A percentile compares a stretch with the other conserved stretches of the same genome.
Conservation (phyloP, 1,139 yeast species). For the Nakaseomyces delphensis region DNA sequence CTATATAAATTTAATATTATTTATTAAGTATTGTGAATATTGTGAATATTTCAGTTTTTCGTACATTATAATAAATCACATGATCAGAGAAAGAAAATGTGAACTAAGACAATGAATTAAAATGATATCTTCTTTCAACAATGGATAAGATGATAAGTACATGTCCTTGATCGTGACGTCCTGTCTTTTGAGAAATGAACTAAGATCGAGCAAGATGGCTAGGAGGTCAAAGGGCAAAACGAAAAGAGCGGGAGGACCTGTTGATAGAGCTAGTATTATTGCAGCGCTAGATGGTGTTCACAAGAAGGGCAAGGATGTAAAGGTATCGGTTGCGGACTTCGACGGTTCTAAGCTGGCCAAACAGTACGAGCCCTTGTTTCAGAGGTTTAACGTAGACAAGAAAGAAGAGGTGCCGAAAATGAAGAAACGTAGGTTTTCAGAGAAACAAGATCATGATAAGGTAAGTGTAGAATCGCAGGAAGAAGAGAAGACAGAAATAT, state of each 20-base stretch:
- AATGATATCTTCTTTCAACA: no score
- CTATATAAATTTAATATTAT: no score
- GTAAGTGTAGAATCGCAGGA: background rate
- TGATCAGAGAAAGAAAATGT: no score
- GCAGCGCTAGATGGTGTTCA: background rate
- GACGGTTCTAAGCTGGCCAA: constrained; percentile 6
- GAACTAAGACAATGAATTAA: no score
- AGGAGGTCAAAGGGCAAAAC: background rate
- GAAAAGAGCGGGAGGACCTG: background rate
- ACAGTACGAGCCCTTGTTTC: constrained; percentile 8
- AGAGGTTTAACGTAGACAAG: constrained; percentile 8
- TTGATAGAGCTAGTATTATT: constrained; percentile 1
- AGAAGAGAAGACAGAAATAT: constrained; percentile 7
- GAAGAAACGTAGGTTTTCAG: constrained; percentile 6
- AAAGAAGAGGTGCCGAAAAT: background rate
- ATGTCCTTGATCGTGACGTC: no score
- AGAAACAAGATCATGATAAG: background rate
- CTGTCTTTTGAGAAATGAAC: no score
- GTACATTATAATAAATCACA: no score
- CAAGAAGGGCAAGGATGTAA: background rate
- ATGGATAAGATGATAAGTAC: no score
- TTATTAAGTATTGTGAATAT: no score
- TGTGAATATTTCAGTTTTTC: no score
- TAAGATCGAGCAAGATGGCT: constrained; percentile 1
- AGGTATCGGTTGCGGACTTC: background rate